These are phyloP conservation scores for Lumnitzera racemosa DNA, from an alignment of 345 rosid genomes.

Conservation along the genomic window DNA sequence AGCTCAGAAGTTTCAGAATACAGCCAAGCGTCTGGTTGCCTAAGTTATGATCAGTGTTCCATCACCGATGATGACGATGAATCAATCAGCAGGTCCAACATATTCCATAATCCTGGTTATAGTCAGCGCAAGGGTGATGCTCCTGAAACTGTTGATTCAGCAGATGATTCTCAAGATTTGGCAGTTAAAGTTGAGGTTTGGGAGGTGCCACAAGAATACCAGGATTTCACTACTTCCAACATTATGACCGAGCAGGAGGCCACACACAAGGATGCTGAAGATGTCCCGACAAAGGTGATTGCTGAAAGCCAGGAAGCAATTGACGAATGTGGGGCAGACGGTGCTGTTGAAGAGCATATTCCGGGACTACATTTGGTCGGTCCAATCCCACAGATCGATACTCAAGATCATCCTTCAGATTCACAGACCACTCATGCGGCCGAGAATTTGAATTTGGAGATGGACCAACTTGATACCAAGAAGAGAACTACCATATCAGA, in stretches of 20 bases:
- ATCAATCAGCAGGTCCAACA: constrained; percentile 6
- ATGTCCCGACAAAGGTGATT: background rate
- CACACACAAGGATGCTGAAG: too few species aligned
- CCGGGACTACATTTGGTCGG: too few species aligned
- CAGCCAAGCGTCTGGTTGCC: constrained; percentile 9
- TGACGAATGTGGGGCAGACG: background rate
- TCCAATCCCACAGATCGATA: too few species aligned
- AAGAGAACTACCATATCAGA: too few species aligned
- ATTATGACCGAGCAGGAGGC: background rate
- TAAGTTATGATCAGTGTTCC: constrained; percentile 11
- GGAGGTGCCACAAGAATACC: background rate
- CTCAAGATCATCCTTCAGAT: too few species aligned
- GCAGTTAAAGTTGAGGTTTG: background rate
- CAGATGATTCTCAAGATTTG: background rate
- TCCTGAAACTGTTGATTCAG: constrained; percentile 1
- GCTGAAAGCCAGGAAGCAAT: background rate
- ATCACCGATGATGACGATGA: constrained; percentile 13
- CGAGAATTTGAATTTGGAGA: too few species aligned
- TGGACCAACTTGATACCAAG: too few species aligned
- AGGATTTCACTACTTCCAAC: background rate
- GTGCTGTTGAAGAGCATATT: too few species aligned
- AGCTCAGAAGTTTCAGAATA: constrained; percentile 12
- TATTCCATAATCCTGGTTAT: constrained; percentile 5
- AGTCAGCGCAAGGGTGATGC: constrained; percentile 4
- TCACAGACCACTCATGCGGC: too few species aligned